Base-by-base conservation (phyloP, 1,284 basidiomycete genomes). In the Ganoderma lucidum region DNA sequence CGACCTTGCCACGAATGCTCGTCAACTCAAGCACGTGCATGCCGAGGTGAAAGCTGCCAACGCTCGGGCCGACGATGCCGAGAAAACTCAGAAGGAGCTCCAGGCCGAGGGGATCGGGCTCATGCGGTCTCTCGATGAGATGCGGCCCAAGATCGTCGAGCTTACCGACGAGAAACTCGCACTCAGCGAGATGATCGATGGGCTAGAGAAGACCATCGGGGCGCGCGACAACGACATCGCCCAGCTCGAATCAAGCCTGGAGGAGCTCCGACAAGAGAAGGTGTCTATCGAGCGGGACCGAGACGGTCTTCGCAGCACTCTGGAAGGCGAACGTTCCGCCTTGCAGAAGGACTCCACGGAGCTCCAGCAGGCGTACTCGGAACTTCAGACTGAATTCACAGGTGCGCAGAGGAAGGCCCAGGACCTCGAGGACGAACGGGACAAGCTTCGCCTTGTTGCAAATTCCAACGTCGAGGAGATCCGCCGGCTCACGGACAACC, bases 61-160 rank as follows among this genome's bases (percentile, higher is more conserved):
- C 53, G 84, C 89, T 61, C 90, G 92, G 8, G 90, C 88, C 10
- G 91, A 93, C 60, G 91, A 91, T 73, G 91, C 92, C 0, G 93
- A 94, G 80, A 84, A 82, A 71, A 88, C 82, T 3, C 91, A 93
- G 75, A 86, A 86, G 75, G 89, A 88, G 73, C 83, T 95, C 14
- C 93, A 94, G 74, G 81, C 83, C 0, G 93, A 95, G 79, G 93
- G 93, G 30, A 88, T 87, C 32, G 85, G 83, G 62, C 84, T 95
- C 39, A 88, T 95, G 88, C 87, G 85, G 44, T 90, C 90, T n/a
- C 80, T 95, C 66, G 90, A 94, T 71, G 93, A 95, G 80, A 92
- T 94, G 89, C 87, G 92, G n/a, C 88, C 92, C 37, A 94, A 94
- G 82, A 89, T 93, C 71, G 89, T 94, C 15, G 91, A 94, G 78